Percentiles rank a stretch among this genome's conserved stretches.
These are phyloP conservation scores for Arthrobotrys conoides DNA, from an alignment of 2,329 filamentous ascomycete species.

Conservation along the genomic window DNA sequence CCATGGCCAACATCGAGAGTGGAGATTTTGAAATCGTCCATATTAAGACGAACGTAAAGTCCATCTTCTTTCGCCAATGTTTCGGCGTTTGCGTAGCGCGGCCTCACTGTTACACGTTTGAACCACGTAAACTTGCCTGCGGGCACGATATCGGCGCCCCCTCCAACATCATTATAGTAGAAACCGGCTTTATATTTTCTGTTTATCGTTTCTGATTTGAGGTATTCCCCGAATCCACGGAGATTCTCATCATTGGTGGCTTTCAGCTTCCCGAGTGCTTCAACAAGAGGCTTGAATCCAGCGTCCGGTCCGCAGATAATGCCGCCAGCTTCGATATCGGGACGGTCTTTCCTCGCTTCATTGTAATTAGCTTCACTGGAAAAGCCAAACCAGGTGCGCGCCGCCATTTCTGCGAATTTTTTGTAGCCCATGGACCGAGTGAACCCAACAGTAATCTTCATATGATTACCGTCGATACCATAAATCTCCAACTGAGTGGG, in stretches of 20 bases:
- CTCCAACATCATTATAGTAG: neutral
- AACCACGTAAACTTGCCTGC: neutral
- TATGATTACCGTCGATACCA: neutral
- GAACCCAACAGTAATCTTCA: no score
- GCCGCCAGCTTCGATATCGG: no score
- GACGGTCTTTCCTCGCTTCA: no score
- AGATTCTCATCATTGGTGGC: no score
- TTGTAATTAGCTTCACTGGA: no score
- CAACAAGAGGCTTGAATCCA: no score
- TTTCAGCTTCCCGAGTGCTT: no score
- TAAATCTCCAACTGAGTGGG: neutral
- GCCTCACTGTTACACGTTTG: neutral
- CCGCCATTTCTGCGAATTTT: no score
- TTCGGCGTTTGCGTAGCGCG: neutral
- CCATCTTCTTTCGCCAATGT: slow-evolving; percentile 6
- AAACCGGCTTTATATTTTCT: neutral
- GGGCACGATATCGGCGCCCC: neutral
- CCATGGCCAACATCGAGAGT: neutral
- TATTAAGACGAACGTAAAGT: slow-evolving; percentile 21
- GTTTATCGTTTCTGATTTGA: neutral
- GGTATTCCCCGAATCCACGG: neutral
- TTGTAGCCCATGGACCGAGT: no score
- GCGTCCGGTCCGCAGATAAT: no score
- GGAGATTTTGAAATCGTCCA: slow-evolving; percentile 6
- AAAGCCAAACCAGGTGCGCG: no score